These are phyloP conservation scores for Clonostachys chloroleuca DNA, from an alignment of 2,329 filamentous ascomycete genomes.

Conservation along the genomic window DNA sequence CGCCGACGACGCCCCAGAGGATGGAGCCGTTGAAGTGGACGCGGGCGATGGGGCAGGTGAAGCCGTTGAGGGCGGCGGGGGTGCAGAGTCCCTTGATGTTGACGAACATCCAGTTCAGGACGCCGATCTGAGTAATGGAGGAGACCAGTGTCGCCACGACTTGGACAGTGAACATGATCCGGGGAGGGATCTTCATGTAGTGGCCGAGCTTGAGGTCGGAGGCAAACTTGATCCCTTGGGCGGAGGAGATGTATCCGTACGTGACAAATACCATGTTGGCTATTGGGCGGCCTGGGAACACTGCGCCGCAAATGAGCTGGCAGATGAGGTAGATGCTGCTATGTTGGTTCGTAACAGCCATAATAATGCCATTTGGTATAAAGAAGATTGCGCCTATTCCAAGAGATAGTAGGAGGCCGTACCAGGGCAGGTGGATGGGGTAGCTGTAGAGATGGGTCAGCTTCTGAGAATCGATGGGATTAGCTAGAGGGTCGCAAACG, in stretches of 20 bases:
- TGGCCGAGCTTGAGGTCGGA: conserved; percentile 83
- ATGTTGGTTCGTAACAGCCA: conserved; percentile 89
- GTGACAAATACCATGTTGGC: conserved; percentile 94
- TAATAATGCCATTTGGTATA: conserved; percentile 87
- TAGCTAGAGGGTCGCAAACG: conserved; percentile 21
- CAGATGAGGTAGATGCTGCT: conserved; percentile 84
- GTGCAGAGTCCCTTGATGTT: conserved; percentile 78
- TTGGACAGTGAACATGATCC: conserved; percentile 75
- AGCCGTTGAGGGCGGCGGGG: conserved; percentile 74
- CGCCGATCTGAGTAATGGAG: conserved; percentile 74
- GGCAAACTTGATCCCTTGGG: conserved; percentile 85
- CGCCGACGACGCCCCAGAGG: conserved; percentile 85
- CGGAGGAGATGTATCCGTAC: conserved; percentile 85
- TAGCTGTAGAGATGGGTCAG: conserved; percentile 45
- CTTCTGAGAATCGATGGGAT: neutral
- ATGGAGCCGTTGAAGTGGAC: conserved; percentile 91
- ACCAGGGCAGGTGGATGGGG: conserved; percentile 81
- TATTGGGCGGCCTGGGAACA: conserved; percentile 81
- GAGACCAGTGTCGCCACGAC: conserved; percentile 72
- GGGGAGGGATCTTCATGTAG: conserved; percentile 82
- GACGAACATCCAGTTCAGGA: conserved; percentile 86
- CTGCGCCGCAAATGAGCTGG: conserved; percentile 75
- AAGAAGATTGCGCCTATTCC: conserved; percentile 77
- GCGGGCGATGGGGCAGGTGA: conserved; percentile 80
- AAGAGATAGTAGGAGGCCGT: conserved; percentile 75